Conservation (phyloP, 257 asterid genomes). For the Lycium barbarum region DNA sequence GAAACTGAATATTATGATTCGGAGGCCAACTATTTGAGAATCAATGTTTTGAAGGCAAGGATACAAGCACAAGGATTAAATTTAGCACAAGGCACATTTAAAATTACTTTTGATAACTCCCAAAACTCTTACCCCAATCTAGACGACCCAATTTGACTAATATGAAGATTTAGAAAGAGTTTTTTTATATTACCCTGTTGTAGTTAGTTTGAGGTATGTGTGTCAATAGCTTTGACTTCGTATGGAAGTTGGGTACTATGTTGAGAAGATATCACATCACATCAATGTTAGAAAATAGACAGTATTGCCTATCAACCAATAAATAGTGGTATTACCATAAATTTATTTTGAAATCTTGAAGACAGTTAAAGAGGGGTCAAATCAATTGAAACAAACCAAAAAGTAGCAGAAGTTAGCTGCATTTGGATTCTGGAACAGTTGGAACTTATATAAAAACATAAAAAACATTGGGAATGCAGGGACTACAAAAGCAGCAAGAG, state of each 20-base stretch:
- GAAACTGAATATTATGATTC: not conserved
- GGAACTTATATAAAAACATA: not conserved
- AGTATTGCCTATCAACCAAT: not conserved
- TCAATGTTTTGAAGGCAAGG: conserved; percentile 19
- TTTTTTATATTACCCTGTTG: not conserved
- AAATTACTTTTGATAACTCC: not conserved
- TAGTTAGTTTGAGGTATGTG: not conserved
- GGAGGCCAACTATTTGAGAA: not conserved
- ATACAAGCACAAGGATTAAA: conserved; percentile 4
- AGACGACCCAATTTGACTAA: conserved; percentile 4
- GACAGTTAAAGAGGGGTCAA: conserved; percentile 10
- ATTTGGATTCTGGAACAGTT: conserved; percentile 22
- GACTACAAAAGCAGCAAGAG: conserved; percentile 11
- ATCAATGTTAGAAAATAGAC: not conserved
- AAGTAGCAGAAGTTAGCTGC: conserved; percentile 9
- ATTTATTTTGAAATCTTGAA: conserved; percentile 3
- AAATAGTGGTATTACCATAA: not conserved
- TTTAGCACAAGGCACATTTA: not conserved
- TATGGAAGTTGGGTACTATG: not conserved
- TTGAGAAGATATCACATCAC: not conserved
- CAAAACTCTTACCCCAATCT: conserved; percentile 16
- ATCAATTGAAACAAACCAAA: conserved; percentile 13
- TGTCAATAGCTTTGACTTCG: not conserved
- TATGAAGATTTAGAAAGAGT: conserved; percentile 17
- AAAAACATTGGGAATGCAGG: not conserved